A percentile compares a stretch with the other conserved stretches of the same genome.
Evolutionary conservation across 1,139 yeast genomes (phyloP).

Genomic region (Scheffersomyces illinoinensis): DNA sequence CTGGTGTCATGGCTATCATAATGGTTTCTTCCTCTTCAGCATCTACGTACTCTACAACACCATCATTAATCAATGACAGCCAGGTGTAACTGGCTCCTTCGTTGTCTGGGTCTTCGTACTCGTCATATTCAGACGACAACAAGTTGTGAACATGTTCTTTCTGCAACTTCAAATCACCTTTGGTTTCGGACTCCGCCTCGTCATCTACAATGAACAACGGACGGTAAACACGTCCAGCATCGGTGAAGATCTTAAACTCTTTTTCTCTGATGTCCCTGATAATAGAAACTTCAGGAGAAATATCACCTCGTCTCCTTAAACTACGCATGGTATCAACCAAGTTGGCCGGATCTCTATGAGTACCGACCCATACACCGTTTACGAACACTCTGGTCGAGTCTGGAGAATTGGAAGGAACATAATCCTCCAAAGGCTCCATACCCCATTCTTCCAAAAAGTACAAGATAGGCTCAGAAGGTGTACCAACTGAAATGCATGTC

Average conservation of each 20-base stretch:
- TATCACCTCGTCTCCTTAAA: conserved; percentile 93
- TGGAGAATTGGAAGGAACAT: conserved; percentile 89
- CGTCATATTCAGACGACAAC: conserved; percentile 61
- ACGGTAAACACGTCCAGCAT: conserved; percentile 97
- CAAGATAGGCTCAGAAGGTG: conserved; percentile 93
- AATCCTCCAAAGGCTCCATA: conserved; percentile 95
- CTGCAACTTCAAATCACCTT: conserved; percentile 78
- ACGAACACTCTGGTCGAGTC: conserved; percentile 94
- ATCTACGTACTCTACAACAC: conserved; percentile 91
- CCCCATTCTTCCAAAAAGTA: conserved; percentile 99
- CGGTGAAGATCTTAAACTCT: conserved; percentile 94
- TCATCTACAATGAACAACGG: conserved; percentile 91
- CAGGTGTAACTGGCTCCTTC: conserved; percentile 68
- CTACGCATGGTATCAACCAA: conserved; percentile 89
- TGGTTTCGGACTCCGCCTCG: conserved; percentile 70
- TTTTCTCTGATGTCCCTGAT: conserved; percentile 96
- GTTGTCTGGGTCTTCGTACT: conserved; percentile 60
- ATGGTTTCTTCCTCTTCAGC: conserved; percentile 98
- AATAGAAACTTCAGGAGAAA: conserved; percentile 93
- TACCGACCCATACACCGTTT: conserved; percentile 99
- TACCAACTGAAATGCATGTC: conserved; percentile 98
- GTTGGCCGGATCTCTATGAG: conserved; percentile 92
- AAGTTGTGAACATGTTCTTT: conserved; percentile 81
- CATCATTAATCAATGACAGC: conserved; percentile 81
- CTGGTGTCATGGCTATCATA: conserved; percentile 98